A percentile compares a stretch with the other conserved stretches of the same genome.
These are phyloP conservation scores for Pseudotsuga menziesii DNA, from an alignment of 75 land plant genomes.

Conservation along the genomic window DNA sequence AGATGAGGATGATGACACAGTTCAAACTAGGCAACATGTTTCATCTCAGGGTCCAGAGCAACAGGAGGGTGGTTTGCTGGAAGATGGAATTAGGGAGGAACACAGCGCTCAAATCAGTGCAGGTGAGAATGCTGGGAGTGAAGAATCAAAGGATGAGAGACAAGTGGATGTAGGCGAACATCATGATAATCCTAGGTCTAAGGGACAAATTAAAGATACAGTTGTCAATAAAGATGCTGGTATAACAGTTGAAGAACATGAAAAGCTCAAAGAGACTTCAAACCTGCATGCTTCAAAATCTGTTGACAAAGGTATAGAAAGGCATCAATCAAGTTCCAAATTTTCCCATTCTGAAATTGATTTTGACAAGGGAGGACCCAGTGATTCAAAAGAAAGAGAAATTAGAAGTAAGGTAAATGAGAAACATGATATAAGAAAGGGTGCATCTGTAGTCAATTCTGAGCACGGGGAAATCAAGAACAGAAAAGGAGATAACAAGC, in stretches of 20 bases:
- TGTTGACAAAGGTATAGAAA: conserved; percentile 13
- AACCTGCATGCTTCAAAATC: background rate
- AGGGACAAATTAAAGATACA: conserved; percentile 7
- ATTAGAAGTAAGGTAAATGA: conserved; percentile 12
- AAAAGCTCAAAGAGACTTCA: conserved; percentile 18
- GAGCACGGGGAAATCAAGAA: conserved; percentile 19
- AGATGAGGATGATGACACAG: conserved; percentile 64
- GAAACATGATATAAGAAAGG: conserved; percentile 25
- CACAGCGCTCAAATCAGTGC: conserved; percentile 1
- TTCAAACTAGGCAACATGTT: background rate
- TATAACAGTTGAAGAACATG: conserved; percentile 19
- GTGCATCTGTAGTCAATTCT: conserved; percentile 12
- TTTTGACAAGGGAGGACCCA: conserved; percentile 11
- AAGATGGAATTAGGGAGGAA: conserved; percentile 6
- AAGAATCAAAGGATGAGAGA: conserved; percentile 7
- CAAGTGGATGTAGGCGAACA: background rate
- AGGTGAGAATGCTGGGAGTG: conserved; percentile 5
- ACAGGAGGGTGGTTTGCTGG: conserved; percentile 7
- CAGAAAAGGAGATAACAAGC: conserved; percentile 17
- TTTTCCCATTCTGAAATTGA: background rate
- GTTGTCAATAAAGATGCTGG: conserved; percentile 10
- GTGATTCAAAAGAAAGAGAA: conserved; percentile 14
- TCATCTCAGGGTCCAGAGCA: conserved; percentile 10
- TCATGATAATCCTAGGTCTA: background rate
- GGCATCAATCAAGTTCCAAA: conserved; percentile 8